A percentile compares a stretch with the other conserved stretches of the same genome.
Evolutionary conservation across 257 asterid genomes (phyloP).

Genomic region (Solanum chmielewskii): DNA sequence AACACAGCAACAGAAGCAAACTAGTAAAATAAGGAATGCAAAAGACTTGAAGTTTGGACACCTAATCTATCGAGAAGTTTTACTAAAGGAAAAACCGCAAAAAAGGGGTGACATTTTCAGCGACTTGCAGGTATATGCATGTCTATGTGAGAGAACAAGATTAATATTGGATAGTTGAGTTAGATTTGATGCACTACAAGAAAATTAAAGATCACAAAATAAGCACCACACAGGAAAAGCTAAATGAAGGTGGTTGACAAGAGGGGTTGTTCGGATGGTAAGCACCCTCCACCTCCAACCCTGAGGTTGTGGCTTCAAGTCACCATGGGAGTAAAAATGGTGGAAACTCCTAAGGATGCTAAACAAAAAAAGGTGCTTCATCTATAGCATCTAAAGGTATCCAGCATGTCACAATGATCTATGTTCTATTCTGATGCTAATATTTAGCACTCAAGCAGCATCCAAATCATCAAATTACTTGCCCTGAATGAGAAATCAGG

Average conservation of each 20-base stretch:
- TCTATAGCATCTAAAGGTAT: neutral
- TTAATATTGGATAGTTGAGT: neutral
- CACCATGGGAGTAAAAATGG: neutral
- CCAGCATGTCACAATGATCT: neutral
- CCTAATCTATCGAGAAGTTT: neutral
- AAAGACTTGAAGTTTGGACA: neutral
- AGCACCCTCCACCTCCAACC: neutral
- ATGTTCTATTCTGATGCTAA: neutral
- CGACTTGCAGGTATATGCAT: neutral
- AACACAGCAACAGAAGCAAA: neutral
- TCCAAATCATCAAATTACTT: neutral
- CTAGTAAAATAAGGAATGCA: neutral
- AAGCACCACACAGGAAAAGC: neutral
- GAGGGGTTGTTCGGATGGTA: neutral
- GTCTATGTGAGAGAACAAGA: neutral
- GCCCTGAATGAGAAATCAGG: neutral
- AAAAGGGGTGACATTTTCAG: neutral
- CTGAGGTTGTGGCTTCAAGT: neutral
- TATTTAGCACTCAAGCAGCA: neutral
- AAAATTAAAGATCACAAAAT: neutral
- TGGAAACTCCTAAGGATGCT: neutral
- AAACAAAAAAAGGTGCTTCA: neutral
- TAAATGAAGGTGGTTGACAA: neutral
- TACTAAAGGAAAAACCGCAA: neutral
- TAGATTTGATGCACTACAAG: neutral